These are phyloP conservation scores for Mayamaea pseudoterrestris DNA, from an alignment of 108 stramenopile genomes.

Conservation along the genomic window DNA sequence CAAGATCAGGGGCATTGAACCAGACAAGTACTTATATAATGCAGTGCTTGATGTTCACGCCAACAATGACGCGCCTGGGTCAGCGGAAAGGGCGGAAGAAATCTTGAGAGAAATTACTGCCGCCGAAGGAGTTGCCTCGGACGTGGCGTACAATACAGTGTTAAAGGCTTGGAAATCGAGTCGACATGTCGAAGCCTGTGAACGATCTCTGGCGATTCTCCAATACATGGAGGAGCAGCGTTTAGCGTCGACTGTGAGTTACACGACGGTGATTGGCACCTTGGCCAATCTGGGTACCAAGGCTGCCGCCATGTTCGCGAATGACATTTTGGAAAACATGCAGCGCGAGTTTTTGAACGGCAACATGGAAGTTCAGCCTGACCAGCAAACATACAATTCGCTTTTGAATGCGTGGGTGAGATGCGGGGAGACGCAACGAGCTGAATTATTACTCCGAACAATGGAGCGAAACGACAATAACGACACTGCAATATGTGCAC, in stretches of 20 bases:
- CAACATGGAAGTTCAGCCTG: neutral
- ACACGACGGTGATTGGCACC: neutral
- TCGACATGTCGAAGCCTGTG: conserved; percentile 12
- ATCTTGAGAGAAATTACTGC: too few species aligned
- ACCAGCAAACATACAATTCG: neutral
- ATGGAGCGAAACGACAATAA: too few species aligned
- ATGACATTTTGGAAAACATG: neutral
- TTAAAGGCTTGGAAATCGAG: conserved; percentile 45
- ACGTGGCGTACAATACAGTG: conserved; percentile 20
- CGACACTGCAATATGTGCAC: too few species aligned
- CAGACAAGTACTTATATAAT: conserved; percentile 7
- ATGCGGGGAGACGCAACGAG: too few species aligned
- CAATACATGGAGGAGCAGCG: conserved; percentile 13
- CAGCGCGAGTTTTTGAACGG: neutral
- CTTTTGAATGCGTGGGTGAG: too few species aligned
- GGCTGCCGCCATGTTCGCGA: neutral
- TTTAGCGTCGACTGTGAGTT: neutral
- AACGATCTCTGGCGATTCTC: conserved; percentile 22
- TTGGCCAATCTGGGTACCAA: neutral
- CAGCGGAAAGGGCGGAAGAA: too few species aligned
- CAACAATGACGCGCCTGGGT: too few species aligned
- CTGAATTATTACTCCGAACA: too few species aligned
- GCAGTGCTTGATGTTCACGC: conserved; percentile 14
- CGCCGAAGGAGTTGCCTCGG: conserved; percentile 10
- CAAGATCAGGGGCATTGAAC: conserved; percentile 1